These are phyloP conservation scores for Tephrocybe sp. DNA, from an alignment of 768 basidiomycete genomes.

Conservation along the genomic window DNA sequence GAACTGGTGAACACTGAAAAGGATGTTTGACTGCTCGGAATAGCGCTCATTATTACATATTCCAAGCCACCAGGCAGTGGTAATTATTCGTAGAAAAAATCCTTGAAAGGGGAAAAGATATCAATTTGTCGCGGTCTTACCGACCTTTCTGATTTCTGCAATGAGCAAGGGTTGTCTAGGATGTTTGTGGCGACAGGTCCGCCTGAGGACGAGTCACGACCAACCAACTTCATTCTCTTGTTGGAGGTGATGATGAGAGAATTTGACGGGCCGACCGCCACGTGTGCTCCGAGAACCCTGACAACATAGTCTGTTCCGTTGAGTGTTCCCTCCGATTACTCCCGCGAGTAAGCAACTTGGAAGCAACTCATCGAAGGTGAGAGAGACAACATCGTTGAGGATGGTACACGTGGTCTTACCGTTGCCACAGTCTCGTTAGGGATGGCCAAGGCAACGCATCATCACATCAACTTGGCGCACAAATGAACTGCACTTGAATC, in stretches of 20 bases:
- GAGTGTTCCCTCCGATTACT: constrained; percentile 24
- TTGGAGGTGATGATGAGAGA: background rate
- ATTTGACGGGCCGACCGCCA: constrained; percentile 21
- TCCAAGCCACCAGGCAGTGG: background rate
- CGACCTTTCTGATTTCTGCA: background rate
- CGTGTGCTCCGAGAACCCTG: constrained; percentile 24
- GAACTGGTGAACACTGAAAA: too few species aligned
- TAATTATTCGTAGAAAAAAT: background rate
- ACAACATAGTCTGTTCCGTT: constrained; percentile 38
- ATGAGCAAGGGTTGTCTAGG: background rate
- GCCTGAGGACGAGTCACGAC: background rate
- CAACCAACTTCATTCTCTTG: background rate
- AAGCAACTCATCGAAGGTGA: background rate
- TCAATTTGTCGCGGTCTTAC: background rate
- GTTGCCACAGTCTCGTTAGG: constrained; percentile 11
- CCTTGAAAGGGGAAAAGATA: background rate
- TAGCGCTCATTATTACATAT: too few species aligned
- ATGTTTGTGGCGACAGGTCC: background rate
- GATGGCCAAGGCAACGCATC: constrained; percentile 13
- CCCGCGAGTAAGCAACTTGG: constrained; percentile 14
- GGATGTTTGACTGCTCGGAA: too few species aligned
- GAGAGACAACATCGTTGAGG: constrained; percentile 5
- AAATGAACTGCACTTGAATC: background rate
- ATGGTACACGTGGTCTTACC: constrained; percentile 8
- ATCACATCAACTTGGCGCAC: constrained; percentile 12